Percentiles rank a stretch among this genome's conserved stretches.
phyloP scores from a whole-genome alignment of 768 basidiomycete genomes.

The Boletus insuetus region DNA sequence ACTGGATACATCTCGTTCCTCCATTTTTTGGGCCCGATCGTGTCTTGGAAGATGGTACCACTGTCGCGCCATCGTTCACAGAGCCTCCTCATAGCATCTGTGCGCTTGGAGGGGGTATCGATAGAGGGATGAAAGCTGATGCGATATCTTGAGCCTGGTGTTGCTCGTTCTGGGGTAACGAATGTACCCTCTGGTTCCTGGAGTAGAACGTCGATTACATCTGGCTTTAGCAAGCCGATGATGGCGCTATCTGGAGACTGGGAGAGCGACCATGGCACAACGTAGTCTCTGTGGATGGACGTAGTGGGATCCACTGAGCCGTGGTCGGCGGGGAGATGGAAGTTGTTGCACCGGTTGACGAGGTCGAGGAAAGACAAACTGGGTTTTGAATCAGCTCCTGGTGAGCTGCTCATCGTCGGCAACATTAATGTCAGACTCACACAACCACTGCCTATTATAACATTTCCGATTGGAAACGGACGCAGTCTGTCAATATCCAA shows the following conservation, averaged over 20 bases:
- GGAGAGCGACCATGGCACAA: conserved; percentile 57
- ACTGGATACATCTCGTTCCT: conserved; percentile 80
- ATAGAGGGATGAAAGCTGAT: conserved; percentile 53
- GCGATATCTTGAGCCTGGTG: conserved; percentile 19
- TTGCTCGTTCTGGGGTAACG: conserved; percentile 36
- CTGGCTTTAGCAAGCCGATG: conserved; percentile 59
- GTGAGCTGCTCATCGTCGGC: not conserved
- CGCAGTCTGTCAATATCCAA: too few relatives aligned
- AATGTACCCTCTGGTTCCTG: conserved; percentile 46
- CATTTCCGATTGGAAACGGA: too few relatives aligned
- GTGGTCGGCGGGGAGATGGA: conserved; percentile 37
- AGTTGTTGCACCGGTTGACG: conserved; percentile 72
- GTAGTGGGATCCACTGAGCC: conserved; percentile 21
- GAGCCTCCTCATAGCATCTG: conserved; percentile 57
- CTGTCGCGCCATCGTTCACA: conserved; percentile 76
- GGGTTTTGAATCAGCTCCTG: not conserved
- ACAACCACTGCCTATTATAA: too few relatives aligned
- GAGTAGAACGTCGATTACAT: conserved; percentile 52
- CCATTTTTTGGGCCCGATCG: conserved; percentile 80
- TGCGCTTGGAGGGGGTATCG: conserved; percentile 57
- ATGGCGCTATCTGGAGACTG: conserved; percentile 50
- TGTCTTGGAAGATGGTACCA: conserved; percentile 51
- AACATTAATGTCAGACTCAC: not conserved
- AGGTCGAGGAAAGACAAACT: conserved; percentile 55
- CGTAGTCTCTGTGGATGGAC: conserved; percentile 36